These are phyloP conservation scores for Aschersonia sp. DNA, from an alignment of 2,329 filamentous ascomycete genomes.

Conservation along the genomic window DNA sequence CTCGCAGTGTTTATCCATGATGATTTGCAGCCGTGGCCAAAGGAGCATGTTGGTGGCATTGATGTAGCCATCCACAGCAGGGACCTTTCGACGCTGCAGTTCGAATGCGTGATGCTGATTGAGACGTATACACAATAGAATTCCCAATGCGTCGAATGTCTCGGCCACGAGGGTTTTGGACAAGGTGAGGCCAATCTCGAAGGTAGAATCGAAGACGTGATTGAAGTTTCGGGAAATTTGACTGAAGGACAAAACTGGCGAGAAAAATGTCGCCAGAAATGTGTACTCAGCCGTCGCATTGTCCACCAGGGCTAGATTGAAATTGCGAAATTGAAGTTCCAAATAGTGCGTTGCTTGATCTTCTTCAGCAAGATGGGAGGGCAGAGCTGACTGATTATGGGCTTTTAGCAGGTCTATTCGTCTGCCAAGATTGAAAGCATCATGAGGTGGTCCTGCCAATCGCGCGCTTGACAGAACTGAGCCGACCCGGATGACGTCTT, in stretches of 20 bases:
- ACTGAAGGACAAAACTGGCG: conserved; percentile 58
- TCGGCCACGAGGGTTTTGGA: conserved; percentile 64
- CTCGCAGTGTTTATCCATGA: conserved; percentile 88
- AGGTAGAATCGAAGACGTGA: conserved; percentile 81
- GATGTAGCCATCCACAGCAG: conserved; percentile 78
- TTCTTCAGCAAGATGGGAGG: conserved; percentile 84
- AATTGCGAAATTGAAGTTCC: conserved; percentile 83
- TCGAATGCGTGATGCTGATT: conserved; percentile 94
- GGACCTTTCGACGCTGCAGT: conserved; percentile 79
- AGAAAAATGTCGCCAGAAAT: conserved; percentile 84
- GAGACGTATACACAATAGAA: conserved; percentile 80
- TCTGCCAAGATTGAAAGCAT: conserved; percentile 79
- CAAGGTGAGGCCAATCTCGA: conserved; percentile 64
- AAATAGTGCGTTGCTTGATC: conserved; percentile 75
- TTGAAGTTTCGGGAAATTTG: conserved; percentile 71
- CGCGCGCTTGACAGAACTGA: conserved; percentile 35
- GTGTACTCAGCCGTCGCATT: conserved; percentile 92
- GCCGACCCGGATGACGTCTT: conserved; percentile 54
- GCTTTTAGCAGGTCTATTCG: conserved; percentile 71
- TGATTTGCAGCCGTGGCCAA: conserved; percentile 87
- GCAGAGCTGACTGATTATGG: conserved; percentile 59
- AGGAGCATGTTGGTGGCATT: conserved; percentile 93
- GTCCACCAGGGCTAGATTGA: conserved; percentile 86
- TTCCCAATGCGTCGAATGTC: conserved; percentile 71
- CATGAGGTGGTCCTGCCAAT: conserved; percentile 48